These are phyloP conservation scores for Lodderomyces margitis DNA, from an alignment of 1,139 yeast genomes.

Conservation along the genomic window DNA sequence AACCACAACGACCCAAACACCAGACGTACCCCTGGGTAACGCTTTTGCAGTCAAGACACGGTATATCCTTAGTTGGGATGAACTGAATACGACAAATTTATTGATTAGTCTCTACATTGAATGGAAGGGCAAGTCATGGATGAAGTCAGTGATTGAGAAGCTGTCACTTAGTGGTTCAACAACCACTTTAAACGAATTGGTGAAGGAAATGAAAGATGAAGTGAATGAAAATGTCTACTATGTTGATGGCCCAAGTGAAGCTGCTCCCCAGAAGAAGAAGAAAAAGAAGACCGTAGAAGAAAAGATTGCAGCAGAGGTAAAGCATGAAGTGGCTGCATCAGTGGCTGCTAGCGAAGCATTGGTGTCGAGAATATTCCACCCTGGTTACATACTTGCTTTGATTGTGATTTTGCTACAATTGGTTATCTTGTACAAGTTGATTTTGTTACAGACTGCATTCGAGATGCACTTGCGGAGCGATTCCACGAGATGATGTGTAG, in stretches of 20 bases:
- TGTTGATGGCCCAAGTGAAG: conserved; percentile 21
- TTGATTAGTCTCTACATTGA: conserved; percentile 44
- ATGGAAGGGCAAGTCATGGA: conserved; percentile 61
- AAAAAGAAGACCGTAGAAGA: conserved; percentile 8
- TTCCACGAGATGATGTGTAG: neutral
- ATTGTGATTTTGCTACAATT: conserved; percentile 2
- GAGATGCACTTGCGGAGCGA: neutral
- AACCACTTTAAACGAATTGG: conserved; percentile 34
- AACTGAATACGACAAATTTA: conserved; percentile 38
- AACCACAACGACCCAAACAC: conserved; percentile 44
- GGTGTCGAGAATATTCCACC: neutral
- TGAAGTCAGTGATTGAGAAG: conserved; percentile 53
- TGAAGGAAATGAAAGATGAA: conserved; percentile 30
- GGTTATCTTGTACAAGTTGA: conserved; percentile 1
- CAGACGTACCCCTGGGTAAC: conserved; percentile 61
- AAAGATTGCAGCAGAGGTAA: neutral
- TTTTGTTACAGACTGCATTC: neutral
- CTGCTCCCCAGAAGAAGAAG: conserved; percentile 8
- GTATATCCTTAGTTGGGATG: conserved; percentile 49
- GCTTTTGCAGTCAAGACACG: conserved; percentile 52
- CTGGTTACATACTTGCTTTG: conserved; percentile 1
- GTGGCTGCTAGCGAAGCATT: conserved; percentile 14
- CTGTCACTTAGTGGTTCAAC: conserved; percentile 49
- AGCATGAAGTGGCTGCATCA: neutral
- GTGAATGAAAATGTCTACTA: conserved; percentile 23